Evolutionary conservation across 2,329 filamentous ascomycete species (phyloP).

Genomic region (Bisporella sp.): DNA sequence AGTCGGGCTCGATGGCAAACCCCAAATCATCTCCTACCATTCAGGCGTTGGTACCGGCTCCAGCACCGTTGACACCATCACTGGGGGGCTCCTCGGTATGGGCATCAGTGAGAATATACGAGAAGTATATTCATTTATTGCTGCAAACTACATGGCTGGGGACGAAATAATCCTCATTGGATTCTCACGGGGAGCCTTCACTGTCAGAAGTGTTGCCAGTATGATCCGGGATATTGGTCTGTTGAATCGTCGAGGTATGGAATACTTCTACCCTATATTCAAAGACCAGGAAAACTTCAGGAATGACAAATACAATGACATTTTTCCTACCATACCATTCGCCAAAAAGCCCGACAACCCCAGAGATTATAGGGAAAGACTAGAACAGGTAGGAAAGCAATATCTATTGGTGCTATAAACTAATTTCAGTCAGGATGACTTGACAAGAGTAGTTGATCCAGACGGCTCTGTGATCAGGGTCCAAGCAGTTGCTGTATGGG

Average conservation of each 20-base stretch:
- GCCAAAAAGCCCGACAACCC: conserved; percentile 20
- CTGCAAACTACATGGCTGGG: conserved; percentile 31
- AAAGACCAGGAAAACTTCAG: conserved; percentile 26
- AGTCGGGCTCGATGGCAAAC: conserved; percentile 38
- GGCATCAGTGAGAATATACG: conserved; percentile 42
- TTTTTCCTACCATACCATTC: conserved; percentile 24
- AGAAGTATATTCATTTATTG: conserved; percentile 41
- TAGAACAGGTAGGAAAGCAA: conserved; percentile 25
- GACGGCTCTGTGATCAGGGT: conserved; percentile 32
- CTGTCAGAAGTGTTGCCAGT: conserved; percentile 31
- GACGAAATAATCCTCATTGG: conserved; percentile 34
- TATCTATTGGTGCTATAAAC: too few relatives aligned
- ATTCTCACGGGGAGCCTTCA: conserved; percentile 37
- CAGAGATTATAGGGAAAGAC: conserved; percentile 29
- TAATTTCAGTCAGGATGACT: conserved; percentile 17
- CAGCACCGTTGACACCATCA: conserved; percentile 40
- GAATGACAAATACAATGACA: conserved; percentile 28
- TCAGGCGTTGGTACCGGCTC: conserved; percentile 51
- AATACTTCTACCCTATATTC: conserved; percentile 36
- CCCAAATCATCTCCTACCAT: conserved; percentile 55
- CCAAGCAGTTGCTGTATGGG: conserved; percentile 42
- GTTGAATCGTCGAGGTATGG: conserved; percentile 35
- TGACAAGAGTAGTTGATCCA: conserved; percentile 31
- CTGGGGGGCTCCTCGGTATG: conserved; percentile 47
- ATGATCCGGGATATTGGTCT: conserved; percentile 27